Evolutionary conservation across 805 yeast species (phyloP).

Genomic region (Saturnispora dispora): DNA sequence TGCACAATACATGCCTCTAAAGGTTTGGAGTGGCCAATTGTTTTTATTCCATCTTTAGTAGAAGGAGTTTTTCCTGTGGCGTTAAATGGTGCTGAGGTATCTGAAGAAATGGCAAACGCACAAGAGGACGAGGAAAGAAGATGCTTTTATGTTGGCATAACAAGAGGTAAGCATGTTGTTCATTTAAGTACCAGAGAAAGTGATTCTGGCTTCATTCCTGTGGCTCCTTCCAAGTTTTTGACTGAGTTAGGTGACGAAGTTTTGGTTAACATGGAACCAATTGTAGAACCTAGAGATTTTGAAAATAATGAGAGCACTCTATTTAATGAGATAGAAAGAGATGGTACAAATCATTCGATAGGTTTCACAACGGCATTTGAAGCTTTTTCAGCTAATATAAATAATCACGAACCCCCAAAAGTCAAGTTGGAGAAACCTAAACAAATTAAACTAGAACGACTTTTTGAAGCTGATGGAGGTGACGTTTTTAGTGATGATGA

Average conservation of each 20-base stretch:
- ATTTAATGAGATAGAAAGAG: not conserved
- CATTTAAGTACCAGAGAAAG: conserved; percentile 18
- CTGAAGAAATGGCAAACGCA: conserved; percentile 15
- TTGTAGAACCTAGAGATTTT: not conserved
- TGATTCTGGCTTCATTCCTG: conserved; percentile 3
- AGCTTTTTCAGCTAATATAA: not conserved
- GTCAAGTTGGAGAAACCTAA: not conserved
- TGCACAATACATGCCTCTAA: conserved; percentile 90
- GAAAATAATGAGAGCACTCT: not conserved
- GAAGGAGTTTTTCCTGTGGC: conserved; percentile 60
- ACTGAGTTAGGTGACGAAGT: conserved; percentile 2
- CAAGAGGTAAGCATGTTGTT: conserved; percentile 57
- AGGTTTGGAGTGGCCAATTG: conserved; percentile 94
- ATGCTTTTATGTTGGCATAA: conserved; percentile 79
- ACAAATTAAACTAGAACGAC: not conserved
- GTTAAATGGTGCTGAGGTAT: conserved; percentile 24
- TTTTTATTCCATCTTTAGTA: conserved; percentile 65
- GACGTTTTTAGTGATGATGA: conserved; percentile 7
- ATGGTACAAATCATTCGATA: not conserved
- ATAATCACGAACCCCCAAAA: not conserved
- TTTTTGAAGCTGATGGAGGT: not conserved
- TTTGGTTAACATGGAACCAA: conserved; percentile 1
- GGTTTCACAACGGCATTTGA: conserved; percentile 6
- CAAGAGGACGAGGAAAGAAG: conserved; percentile 68
- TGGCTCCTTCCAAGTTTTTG: conserved; percentile 5